A percentile compares a stretch with the other conserved stretches of the same genome.
These are phyloP conservation scores for Suillus variegatus DNA, from an alignment of 768 basidiomycete species.

Conservation along the genomic window DNA sequence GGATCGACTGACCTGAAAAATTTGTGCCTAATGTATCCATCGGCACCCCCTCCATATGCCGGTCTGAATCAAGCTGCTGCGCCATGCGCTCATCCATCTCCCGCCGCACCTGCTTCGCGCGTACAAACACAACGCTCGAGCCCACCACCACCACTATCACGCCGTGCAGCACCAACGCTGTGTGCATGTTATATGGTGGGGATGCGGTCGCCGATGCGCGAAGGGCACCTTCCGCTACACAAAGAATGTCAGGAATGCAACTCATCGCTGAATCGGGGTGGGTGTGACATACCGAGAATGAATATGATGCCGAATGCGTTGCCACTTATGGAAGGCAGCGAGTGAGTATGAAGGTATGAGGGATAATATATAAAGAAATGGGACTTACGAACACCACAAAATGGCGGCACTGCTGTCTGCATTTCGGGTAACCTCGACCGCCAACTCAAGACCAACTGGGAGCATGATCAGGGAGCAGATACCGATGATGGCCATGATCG, in stretches of 20 bases:
- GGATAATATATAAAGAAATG: neutral
- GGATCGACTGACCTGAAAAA: neutral
- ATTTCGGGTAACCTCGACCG: constrained; percentile 78
- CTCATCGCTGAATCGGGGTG: neutral
- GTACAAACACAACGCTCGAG: constrained; percentile 48
- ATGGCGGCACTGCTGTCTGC: constrained; percentile 76
- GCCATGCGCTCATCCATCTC: constrained; percentile 59
- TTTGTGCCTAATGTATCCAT: neutral
- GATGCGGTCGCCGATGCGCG: constrained; percentile 58
- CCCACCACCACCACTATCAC: constrained; percentile 43
- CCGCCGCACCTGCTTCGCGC: constrained; percentile 64
- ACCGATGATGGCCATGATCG: constrained; percentile 70
- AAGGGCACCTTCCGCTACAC: constrained; percentile 63
- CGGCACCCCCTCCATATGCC: neutral
- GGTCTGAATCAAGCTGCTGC: neutral
- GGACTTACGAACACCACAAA: constrained; percentile 70
- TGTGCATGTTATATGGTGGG: constrained; percentile 76
- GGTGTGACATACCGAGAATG: constrained; percentile 51
- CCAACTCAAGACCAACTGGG: constrained; percentile 76
- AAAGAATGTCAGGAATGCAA: constrained; percentile 3
- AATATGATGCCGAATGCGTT: constrained; percentile 66
- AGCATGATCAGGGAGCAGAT: constrained; percentile 66
- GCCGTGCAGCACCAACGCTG: constrained; percentile 68
- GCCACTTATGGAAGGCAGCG: constrained; percentile 41
- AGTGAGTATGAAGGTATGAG: neutral